A percentile compares a stretch with the other conserved stretches of the same genome.
These are phyloP conservation scores for Amaranthus tricolor DNA, from an alignment of 179 eudicot species.

Conservation along the genomic window DNA sequence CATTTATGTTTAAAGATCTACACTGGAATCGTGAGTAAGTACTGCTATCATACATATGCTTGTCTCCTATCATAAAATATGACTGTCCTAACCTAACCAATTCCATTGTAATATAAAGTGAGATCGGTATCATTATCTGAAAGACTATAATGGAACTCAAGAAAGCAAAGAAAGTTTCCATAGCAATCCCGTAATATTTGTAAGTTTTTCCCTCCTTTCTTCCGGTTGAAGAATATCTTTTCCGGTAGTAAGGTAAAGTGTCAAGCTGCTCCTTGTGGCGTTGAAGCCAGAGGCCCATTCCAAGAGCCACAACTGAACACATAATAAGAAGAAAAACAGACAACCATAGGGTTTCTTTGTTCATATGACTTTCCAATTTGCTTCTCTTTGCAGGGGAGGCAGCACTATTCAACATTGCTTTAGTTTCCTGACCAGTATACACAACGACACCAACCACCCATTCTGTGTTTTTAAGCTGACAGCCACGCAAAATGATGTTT, in stretches of 20 bases:
- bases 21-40: constrained; percentile 83
- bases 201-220: constrained; percentile 43
- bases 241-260: constrained; percentile 80
- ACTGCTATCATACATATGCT: constrained; percentile 65
- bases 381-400: constrained; percentile 87
- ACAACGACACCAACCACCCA: constrained; percentile 91
- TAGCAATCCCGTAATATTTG: constrained; percentile 75
- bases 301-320: constrained; percentile 81
- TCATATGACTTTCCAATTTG: constrained; percentile 84
- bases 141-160: constrained; percentile 91
- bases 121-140: constrained; percentile 96
- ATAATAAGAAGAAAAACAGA: constrained; percentile 79
- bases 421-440: constrained; percentile 96
- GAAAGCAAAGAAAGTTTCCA: constrained; percentile 90
- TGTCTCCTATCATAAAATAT: constrained; percentile 92
- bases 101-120: constrained; percentile 94
- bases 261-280: constrained; percentile 67
- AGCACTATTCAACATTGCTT: constrained; percentile 95
- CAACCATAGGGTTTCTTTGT: constrained; percentile 84
- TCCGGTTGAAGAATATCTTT: constrained; percentile 48
- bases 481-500: constrained; percentile 90
- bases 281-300: constrained; percentile 86
- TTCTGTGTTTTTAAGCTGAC: constrained; percentile 94
- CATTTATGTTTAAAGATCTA: constrained; percentile 93
- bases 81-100: constrained; percentile 94